Evolutionary conservation across 768 basidiomycete species (phyloP).

Genomic region (Boletus tomentosulus): DNA sequence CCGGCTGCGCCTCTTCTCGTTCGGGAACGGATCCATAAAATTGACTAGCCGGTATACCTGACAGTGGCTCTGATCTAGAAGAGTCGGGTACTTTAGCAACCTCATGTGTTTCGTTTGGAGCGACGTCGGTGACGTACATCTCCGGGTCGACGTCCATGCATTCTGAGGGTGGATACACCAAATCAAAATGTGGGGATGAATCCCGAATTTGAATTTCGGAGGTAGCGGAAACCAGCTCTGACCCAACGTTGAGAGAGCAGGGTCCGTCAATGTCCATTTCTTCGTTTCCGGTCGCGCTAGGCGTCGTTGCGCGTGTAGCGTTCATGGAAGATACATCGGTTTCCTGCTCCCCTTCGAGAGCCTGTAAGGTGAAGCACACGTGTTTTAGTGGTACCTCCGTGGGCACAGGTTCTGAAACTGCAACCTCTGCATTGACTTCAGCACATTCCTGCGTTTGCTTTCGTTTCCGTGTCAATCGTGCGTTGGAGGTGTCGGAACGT

Average conservation of each 20-base stretch:
- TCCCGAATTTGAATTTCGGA: constrained; percentile 10
- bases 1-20: not conserved
- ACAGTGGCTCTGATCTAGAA: constrained; percentile 5
- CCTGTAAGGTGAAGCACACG: not conserved
- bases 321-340: constrained; percentile 13
- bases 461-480: constrained; percentile 21
- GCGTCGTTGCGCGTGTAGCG: constrained; percentile 20
- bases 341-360: constrained; percentile 9
- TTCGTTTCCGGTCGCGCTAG: constrained; percentile 13
- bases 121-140: not conserved
- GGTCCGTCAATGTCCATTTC: constrained; percentile 16
- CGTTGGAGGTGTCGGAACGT: constrained; percentile 1
- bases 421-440: constrained; percentile 2
- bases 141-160: constrained; percentile 26
- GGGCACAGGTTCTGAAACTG: not conserved
- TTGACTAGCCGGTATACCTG: constrained; percentile 13
- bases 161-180: constrained; percentile 20
- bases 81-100: not conserved
- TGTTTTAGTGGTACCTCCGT: not conserved
- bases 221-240: constrained; percentile 5
- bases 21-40: constrained; percentile 20
- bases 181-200: constrained; percentile 6
- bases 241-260: constrained; percentile 11
- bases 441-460: constrained; percentile 15
- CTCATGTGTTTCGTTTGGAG: not conserved